Evolutionary conservation across 148 eudicot genomes (phyloP).

Genomic region (Vaccinium macrocarpon): DNA sequence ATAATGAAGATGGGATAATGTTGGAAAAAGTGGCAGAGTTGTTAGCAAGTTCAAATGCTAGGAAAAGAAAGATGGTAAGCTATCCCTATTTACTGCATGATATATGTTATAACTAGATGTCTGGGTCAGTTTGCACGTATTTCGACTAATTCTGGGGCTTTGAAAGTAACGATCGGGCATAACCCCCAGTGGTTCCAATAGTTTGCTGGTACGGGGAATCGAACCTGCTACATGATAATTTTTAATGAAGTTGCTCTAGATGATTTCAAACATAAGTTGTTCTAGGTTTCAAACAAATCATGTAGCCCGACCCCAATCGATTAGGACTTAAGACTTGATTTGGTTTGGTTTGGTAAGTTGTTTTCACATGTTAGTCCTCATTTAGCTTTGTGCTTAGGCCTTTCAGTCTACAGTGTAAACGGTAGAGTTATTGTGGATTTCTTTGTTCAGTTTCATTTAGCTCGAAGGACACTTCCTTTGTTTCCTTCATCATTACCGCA

Average conservation of each 20-base stretch:
- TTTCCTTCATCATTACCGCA: neutral
- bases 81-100: neutral
- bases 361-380: neutral
- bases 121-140: too few relatives aligned
- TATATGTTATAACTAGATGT: too few relatives aligned
- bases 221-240: neutral
- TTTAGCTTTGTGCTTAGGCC: neutral
- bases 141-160: too few relatives aligned
- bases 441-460: neutral
- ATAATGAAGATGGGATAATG: slow-evolving; percentile 24
- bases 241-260: neutral
- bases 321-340: too few relatives aligned
- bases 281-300: too few relatives aligned
- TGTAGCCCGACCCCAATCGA: too few relatives aligned
- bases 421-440: neutral
- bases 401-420: neutral
- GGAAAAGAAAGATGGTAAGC: slow-evolving; percentile 25
- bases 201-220: too few relatives aligned
- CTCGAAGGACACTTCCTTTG: neutral
- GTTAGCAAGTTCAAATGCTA: slow-evolving; percentile 28
- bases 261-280: too few relatives aligned
- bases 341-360: too few relatives aligned
- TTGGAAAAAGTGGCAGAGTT: slow-evolving; percentile 25
- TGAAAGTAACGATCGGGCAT: too few relatives aligned
- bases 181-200: too few relatives aligned